Evolutionary conservation across 2,329 filamentous ascomycete genomes (phyloP).

Genomic region (Lomentospora prolificans): DNA sequence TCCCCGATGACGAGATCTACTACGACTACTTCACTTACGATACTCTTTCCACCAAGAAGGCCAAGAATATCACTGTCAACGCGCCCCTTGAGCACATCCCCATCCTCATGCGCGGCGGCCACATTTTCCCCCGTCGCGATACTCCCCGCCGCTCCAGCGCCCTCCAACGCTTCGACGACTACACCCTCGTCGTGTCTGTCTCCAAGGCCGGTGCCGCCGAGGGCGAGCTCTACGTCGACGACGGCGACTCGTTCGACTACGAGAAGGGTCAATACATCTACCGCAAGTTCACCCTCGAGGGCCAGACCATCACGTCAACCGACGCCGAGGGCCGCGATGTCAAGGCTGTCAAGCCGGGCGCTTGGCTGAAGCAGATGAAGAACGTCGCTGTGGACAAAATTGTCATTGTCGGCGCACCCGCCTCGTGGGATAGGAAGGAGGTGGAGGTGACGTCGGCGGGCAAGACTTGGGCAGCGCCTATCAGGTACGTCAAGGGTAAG

Average conservation of each 20-base stretch:
- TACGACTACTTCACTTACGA: constrained; percentile 93
- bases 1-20: constrained; percentile 82
- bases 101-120: constrained; percentile 83
- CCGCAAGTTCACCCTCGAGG: constrained; percentile 62
- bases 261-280: constrained; percentile 81
- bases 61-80: constrained; percentile 57
- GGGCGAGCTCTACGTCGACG: constrained; percentile 82
- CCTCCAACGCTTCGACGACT: constrained; percentile 90
- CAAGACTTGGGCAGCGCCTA: constrained; percentile 44
- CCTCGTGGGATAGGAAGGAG: constrained; percentile 55
- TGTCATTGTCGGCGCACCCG: constrained; percentile 70
- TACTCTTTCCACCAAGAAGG: constrained; percentile 57
- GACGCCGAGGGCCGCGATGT: constrained; percentile 51
- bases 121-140: constrained; percentile 86
- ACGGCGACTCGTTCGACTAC: constrained; percentile 87
- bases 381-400: constrained; percentile 75
- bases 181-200: constrained; percentile 72
- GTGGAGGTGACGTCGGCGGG: constrained; percentile 49
- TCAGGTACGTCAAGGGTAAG: constrained; percentile 46
- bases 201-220: constrained; percentile 52
- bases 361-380: constrained; percentile 71
- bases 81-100: constrained; percentile 82
- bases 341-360: constrained; percentile 41
- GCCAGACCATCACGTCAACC: constrained; percentile 54
- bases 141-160: constrained; percentile 74